Base-by-base conservation (phyloP, 106 monocot species). In the Ottelia alismoides region DNA sequence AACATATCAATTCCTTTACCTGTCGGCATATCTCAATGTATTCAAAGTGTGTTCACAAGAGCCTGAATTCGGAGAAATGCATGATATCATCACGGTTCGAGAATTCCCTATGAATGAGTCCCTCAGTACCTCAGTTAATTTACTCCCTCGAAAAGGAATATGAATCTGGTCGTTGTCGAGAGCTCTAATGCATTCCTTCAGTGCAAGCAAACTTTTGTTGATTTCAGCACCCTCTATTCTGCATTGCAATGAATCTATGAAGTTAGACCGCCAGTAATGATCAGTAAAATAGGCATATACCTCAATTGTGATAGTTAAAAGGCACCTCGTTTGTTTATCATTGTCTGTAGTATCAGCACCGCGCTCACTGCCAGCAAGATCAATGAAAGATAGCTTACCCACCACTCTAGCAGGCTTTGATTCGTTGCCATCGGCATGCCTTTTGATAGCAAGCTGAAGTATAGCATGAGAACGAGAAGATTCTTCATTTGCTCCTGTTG, bases 141-240 rank as follows among this genome's bases (percentile, higher is more conserved):
- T 96, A 70, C 94, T 96, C n/a, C 94, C 94, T 74, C 88, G 73
- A 47, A 96, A 96, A 50, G 94, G 94, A 72, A 96, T 96, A 65
- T 88, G 94, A 72, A 70, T 75, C 62, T 96, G 88, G 52, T 88
- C 88, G 60, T 79, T 88, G 70, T 96, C 94, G 18, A 96, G 84
- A 60, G 94, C 94, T 57, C 94, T 78, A 52, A 96, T 96, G 58
- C 94, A 96, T 60, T 96, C 94, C 63, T 96, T 96, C 63, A 96
- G 52, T 1, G 94, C 88, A 46, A 96, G 77, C 72, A 96, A 76
- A 66, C 88, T 96, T 75, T 96, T 96, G 57, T 96, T 96, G 64
- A 96, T 96, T 66, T 96, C 94, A 57, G 94, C 94, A 58, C 94
- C 94, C 67, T 96, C 94, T 57, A 96, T 96, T 51, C 94, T 96